phyloP scores from a whole-genome alignment of 345 rosid species.

The Draba incana region DNA sequence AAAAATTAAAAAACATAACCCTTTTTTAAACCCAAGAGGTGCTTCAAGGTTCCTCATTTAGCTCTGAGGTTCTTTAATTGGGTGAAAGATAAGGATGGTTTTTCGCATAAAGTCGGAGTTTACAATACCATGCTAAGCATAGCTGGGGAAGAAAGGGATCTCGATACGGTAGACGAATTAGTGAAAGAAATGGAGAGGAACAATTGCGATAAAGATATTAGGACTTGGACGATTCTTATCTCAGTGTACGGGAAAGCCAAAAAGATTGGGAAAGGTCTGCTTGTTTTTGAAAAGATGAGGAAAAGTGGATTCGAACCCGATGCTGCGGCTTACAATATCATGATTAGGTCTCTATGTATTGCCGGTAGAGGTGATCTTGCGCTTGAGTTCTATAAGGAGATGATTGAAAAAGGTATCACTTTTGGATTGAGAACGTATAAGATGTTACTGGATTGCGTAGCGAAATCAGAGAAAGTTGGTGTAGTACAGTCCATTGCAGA shows the following conservation, averaged over 20 bases:
- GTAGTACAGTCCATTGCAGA: conserved; percentile 58
- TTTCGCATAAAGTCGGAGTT: conserved; percentile 48
- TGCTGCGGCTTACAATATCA: conserved; percentile 46
- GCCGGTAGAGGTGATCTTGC: conserved; percentile 69
- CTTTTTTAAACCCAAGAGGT: too few relatives aligned
- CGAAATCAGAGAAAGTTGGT: conserved; percentile 52
- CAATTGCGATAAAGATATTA: conserved; percentile 55
- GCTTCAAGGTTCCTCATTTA: conserved; percentile 76
- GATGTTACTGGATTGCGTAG: conserved; percentile 55
- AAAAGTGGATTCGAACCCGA: conserved; percentile 61
- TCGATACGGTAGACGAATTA: conserved; percentile 52
- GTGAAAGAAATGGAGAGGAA: conserved; percentile 68
- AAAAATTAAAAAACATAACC: too few relatives aligned
- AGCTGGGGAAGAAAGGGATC: conserved; percentile 65
- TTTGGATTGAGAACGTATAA: conserved; percentile 57
- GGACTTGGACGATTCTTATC: conserved; percentile 75
- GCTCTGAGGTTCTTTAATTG: conserved; percentile 75
- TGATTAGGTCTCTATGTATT: conserved; percentile 57
- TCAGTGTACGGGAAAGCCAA: conserved; percentile 63
- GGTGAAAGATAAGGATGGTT: conserved; percentile 61
- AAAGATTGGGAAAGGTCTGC: conserved; percentile 63
- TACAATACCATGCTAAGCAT: conserved; percentile 66
- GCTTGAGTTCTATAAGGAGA: conserved; percentile 71
- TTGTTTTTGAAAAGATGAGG: conserved; percentile 66
- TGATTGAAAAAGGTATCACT: conserved; percentile 57